phyloP scores from a whole-genome alignment of 306 rosid species.

The Rosa multiflora region DNA sequence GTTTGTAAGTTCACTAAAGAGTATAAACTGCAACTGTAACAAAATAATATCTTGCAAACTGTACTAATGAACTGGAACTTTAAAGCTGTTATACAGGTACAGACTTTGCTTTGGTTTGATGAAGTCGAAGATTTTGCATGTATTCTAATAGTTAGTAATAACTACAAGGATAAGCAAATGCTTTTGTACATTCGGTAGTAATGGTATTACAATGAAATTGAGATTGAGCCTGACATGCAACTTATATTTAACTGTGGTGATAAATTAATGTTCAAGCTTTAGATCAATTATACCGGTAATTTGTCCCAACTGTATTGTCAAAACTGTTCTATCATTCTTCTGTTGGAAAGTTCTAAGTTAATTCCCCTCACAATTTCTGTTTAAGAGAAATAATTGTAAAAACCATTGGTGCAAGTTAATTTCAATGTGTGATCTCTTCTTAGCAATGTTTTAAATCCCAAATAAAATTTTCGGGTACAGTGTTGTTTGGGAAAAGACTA shows the following conservation, averaged over 20 bases:
- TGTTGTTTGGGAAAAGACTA: not conserved
- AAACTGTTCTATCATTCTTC: slow-evolving; percentile 28
- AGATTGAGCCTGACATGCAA: slow-evolving; percentile 22
- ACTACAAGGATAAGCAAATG: slow-evolving; percentile 31
- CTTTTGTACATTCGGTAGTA: slow-evolving; percentile 12
- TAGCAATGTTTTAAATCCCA: not conserved
- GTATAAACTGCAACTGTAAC: slow-evolving; percentile 29
- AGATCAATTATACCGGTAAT: slow-evolving; percentile 20
- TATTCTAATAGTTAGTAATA: slow-evolving; percentile 35
- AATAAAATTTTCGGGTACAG: not conserved
- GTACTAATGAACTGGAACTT: slow-evolving; percentile 40
- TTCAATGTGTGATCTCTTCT: not conserved
- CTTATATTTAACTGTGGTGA: slow-evolving; percentile 23
- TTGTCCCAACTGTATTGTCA: slow-evolving; percentile 9
- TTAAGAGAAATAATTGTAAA: not conserved
- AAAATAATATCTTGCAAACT: slow-evolving; percentile 37
- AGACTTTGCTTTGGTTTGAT: slow-evolving; percentile 39
- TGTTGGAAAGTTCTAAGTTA: not conserved
- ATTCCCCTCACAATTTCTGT: not conserved
- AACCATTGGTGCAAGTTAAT: not conserved
- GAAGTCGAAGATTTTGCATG: slow-evolving; percentile 25
- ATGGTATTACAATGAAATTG: slow-evolving; percentile 26
- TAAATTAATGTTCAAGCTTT: slow-evolving; percentile 5
- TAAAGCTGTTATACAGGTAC: slow-evolving; percentile 65
- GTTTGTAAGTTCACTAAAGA: slow-evolving; percentile 31